These are phyloP conservation scores for Eustoma russellianum DNA, from an alignment of 257 asterid species.

Conservation along the genomic window DNA sequence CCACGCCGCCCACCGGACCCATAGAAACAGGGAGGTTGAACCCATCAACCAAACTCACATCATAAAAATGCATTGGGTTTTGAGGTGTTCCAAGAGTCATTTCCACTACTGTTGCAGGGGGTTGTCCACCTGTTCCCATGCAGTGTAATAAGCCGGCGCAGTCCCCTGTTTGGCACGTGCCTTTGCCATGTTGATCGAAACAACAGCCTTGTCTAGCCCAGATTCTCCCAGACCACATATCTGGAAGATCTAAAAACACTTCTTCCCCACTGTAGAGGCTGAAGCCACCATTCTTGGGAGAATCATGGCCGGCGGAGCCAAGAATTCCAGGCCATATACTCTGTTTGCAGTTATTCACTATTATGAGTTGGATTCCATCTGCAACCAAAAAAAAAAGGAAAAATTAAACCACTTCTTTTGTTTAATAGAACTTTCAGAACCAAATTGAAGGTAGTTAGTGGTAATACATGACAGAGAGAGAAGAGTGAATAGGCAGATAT, in stretches of 20 bases:
- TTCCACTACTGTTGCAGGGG: constrained; percentile 69
- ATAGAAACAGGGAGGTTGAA: constrained; percentile 63
- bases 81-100: constrained; percentile 64
- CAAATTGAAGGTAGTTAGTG: not conserved
- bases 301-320: constrained; percentile 43
- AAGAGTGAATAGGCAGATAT: constrained; percentile 5
- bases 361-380: constrained; percentile 49
- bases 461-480: constrained; percentile 11
- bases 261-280: constrained; percentile 32
- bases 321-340: constrained; percentile 77
- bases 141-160: too few species aligned
- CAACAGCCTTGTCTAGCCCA: constrained; percentile 80
- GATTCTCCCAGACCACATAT: constrained; percentile 73
- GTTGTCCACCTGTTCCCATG: constrained; percentile 26
- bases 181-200: constrained; percentile 38
- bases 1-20: constrained; percentile 37
- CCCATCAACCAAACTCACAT: constrained; percentile 79
- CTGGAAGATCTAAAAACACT: constrained; percentile 32
- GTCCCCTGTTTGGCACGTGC: constrained; percentile 75
- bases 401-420: not conserved
- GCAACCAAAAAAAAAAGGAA: constrained; percentile 17
- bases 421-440: too few species aligned
- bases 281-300: constrained; percentile 56
- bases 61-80: constrained; percentile 60
- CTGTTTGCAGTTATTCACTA: constrained; percentile 64